Evolutionary conservation across 805 yeast genomes (phyloP), one percentile per base, ranked within the genome.

Genomic region (Starmerella etchellsii): DNA sequence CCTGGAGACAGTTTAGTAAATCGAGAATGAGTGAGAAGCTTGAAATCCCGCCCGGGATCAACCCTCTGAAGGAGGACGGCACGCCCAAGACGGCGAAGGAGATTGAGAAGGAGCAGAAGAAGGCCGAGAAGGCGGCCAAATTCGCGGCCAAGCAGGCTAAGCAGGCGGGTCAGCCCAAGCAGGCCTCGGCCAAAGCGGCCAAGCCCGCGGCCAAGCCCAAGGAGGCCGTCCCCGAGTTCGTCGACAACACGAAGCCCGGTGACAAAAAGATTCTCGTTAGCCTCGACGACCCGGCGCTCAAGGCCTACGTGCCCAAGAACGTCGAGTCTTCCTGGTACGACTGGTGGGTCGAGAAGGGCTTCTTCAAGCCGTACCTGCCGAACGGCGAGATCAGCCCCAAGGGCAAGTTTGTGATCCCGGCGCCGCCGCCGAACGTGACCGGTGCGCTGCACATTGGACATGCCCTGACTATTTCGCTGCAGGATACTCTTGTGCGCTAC

Each of bases 371-470:
- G 16, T 81, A 82, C 59, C 76, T 81, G 51, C 70, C 65, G 43
- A 77, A 78, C 56, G 96, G 96, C 34, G 64, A 76, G 34, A 56
- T 74, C 51, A 78, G 78, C 58, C 81, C 91, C 32, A 87, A 76
- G 56, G 97, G 97, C 53, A 58, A 70, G 16, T 91, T 88, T 64
- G 71, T 80, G 48, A 83, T 91, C 55, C 96, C 97, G 30, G 91
- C 95, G n/a, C 98, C 98, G 30, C 98, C 98, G 48, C 98, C 98
- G 59, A 91, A 91, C 62, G 94, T 91, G 50, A 91, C 98, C 36
- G 98, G 98, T 66, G 96, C 97, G 35, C 71, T 91, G 53, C 98
- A 91, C 64, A 91, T 91, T 63, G 98, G 98, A 54, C 98, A 91
- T 63, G 98, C 97, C 23, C 72, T 91, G 60, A 91, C 98, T 15